Evolutionary conservation across 306 rosid genomes (phyloP), one percentile per base, ranked within the genome.

Genomic region (Sindora glabra): DNA sequence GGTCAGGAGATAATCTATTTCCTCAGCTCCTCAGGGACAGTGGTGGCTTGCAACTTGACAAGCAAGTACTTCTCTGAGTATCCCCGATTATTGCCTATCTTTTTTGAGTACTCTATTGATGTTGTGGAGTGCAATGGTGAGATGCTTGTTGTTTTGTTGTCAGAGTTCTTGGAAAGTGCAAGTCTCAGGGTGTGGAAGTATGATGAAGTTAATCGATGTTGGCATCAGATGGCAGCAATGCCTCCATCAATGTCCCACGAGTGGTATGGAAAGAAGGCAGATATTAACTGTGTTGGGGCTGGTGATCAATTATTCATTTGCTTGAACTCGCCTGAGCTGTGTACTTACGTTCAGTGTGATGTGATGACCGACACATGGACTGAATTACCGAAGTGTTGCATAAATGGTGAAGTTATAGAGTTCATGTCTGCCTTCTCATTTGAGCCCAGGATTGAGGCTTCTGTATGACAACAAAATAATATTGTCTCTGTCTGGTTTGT

Each of bases 381-480:
- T 40, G 90, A 83, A 64, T 78, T 92, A 74, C 89, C 89, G 7
- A 83, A 74, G 14, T 88, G 96, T 66, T 70, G 64, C 70, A 56
- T 81, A 8, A 73, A 81, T 57, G 96, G 97, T 30, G 79, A 77
- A 74, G 79, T 81, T 58, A 42, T 80, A 8, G 90, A 88, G 72
- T 92, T 92, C 67, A 80, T 86, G 96, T 88, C 96, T 65, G 92
- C 96, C 15, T 83, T 88, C 69, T 78, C 96, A 14, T 83, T 92
- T 45, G 86, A 92, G 82, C 98, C 98, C 1, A 78, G 98, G 74
- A 88, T 92, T 40, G 98, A 92, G 76, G 96, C 88, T 62, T 67
- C 72, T 56, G 76, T 85, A 3, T 87, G 81, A 83, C 48, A 52
- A 15, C 40, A 27, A 45, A 60, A 29, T 40, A 56, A 62, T 16